These are phyloP conservation scores for Pseudofabraea citricarpa DNA, from an alignment of 2,329 filamentous ascomycete genomes.

Conservation along the genomic window DNA sequence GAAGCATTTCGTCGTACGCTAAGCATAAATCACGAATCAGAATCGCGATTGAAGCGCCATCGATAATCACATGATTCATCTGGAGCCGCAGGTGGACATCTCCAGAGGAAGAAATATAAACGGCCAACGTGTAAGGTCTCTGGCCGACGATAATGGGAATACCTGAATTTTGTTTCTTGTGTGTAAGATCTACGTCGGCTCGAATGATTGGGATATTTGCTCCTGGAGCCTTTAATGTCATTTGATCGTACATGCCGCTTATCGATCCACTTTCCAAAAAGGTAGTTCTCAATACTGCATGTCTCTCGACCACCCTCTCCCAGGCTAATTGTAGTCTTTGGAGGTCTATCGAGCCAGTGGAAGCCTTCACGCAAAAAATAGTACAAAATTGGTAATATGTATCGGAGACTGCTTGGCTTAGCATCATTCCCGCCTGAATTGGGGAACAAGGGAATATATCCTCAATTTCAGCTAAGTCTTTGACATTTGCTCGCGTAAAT, in stretches of 20 bases:
- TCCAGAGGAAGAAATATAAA: too few species aligned
- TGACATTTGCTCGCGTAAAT: conserved; percentile 1
- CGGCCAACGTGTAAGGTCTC: not conserved
- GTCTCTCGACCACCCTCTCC: conserved; percentile 3
- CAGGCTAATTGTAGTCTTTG: conserved; percentile 1
- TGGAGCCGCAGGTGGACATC: too few species aligned
- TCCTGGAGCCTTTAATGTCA: not conserved
- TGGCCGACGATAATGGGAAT: not conserved
- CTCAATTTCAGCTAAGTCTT: conserved; percentile 1
- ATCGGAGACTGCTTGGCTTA: too few species aligned
- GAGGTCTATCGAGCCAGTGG: not conserved
- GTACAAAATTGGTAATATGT: too few species aligned
- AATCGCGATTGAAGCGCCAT: conserved; percentile 43
- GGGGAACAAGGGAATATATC: conserved; percentile 7
- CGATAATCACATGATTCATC: conserved; percentile 44
- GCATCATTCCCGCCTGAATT: conserved; percentile 6
- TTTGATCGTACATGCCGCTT: not conserved
- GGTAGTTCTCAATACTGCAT: conserved; percentile 2
- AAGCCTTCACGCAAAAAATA: too few species aligned
- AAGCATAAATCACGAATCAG: conserved; percentile 39
- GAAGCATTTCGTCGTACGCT: conserved; percentile 39
- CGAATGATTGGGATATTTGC: not conserved
- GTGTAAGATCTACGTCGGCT: too few species aligned
- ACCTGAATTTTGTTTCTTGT: too few species aligned
- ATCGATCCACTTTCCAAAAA: not conserved